Conservation (phyloP, 2,329 filamentous ascomycete species). For the Trichoderma sp. region DNA sequence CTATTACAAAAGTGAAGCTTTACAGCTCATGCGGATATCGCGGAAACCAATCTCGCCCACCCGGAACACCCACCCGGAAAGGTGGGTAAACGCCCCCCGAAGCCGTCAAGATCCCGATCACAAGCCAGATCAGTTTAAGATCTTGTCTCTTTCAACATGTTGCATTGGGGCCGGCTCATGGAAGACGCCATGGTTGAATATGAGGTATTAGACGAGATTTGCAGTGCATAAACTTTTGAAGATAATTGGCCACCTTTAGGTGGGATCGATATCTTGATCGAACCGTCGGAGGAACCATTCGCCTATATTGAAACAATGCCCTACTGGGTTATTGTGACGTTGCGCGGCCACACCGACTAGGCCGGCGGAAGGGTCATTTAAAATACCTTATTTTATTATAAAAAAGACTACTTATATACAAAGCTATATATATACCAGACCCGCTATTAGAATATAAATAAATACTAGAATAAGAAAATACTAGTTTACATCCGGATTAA, state of each 20-base stretch:
- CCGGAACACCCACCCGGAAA: not conserved
- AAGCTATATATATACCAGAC: no score
- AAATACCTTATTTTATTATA: no score
- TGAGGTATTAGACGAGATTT: not conserved
- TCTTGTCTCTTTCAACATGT: not conserved
- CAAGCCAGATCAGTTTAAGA: not conserved
- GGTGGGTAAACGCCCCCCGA: not conserved
- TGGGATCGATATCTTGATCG: not conserved
- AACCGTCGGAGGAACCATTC: no score
- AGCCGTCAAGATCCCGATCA: not conserved
- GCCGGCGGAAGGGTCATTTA: no score
- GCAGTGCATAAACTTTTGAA: not conserved
- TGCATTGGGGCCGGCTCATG: not conserved
- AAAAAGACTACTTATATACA: no score
- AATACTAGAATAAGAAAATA: no score
- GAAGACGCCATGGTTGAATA: not conserved
- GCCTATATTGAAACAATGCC: no score
- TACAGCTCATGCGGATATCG: not conserved
- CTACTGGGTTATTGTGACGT: no score
- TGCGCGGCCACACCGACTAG: no score
- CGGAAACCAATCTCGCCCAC: not conserved
- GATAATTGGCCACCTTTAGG: not conserved
- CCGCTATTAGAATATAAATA: no score
- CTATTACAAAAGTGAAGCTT: not conserved
- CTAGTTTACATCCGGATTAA: no score